phyloP scores from a whole-genome alignment of 306 rosid species.

The Dalbergia cochinchinensis region DNA sequence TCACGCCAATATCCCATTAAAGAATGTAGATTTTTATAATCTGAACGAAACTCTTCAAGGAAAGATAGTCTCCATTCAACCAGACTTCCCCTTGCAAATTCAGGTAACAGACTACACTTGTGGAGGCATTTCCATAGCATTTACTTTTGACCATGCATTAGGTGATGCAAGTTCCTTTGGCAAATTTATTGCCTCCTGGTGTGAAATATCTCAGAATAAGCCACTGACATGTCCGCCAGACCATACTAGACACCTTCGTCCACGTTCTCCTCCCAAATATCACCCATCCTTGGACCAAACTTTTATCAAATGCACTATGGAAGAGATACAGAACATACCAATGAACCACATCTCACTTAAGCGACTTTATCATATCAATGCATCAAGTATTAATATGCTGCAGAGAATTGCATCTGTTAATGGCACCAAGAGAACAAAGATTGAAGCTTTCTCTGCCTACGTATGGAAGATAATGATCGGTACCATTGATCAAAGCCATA shows the following conservation, averaged over 20 bases:
- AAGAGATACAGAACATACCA: slow-evolving; percentile 78
- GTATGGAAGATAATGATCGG: slow-evolving; percentile 74
- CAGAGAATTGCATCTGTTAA: slow-evolving; percentile 65
- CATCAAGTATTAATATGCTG: slow-evolving; percentile 62
- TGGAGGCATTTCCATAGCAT: slow-evolving; percentile 77
- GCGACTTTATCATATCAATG: slow-evolving; percentile 69
- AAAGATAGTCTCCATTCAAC: slow-evolving; percentile 62
- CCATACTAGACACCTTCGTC: slow-evolving; percentile 61
- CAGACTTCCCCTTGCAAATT: slow-evolving; percentile 65
- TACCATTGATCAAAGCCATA: slow-evolving; percentile 51
- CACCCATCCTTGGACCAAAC: slow-evolving; percentile 70
- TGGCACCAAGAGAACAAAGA: slow-evolving; percentile 68
- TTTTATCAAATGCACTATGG: slow-evolving; percentile 72
- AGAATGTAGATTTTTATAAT: slow-evolving; percentile 61
- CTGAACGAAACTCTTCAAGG: slow-evolving; percentile 64
- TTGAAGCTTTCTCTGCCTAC: slow-evolving; percentile 87
- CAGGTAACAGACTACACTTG: slow-evolving; percentile 76
- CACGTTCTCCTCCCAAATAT: slow-evolving; percentile 74
- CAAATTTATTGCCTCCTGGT: slow-evolving; percentile 76
- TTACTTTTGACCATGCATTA: slow-evolving; percentile 88
- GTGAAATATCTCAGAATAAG: slow-evolving; percentile 65
- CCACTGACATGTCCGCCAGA: slow-evolving; percentile 64
- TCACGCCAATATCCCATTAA: slow-evolving; percentile 55
- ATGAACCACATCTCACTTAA: slow-evolving; percentile 53
- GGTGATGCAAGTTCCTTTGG: slow-evolving; percentile 88